Base-by-base conservation (phyloP, 345 rosid species). In the Lenwebbia sp. region DNA sequence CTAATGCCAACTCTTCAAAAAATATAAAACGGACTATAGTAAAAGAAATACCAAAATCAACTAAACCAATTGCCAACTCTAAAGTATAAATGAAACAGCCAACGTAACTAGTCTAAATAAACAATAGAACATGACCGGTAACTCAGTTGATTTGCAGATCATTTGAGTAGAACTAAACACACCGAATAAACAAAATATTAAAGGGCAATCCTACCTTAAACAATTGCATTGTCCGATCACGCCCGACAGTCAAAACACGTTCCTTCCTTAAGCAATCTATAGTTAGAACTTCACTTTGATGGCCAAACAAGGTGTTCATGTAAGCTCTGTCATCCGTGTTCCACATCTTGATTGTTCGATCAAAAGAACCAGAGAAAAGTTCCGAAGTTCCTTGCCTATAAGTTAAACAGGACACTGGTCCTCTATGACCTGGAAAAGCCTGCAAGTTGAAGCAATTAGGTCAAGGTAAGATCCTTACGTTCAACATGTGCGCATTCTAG, bases 281-380 rank as follows among this genome's bases (percentile, higher is more conserved):
- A 19, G 93, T 87, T 88, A 96, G 86, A 50, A 98, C 84, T 89
- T 98, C 99, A 92, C 92, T 94, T 86, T 95, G 96, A 88, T 95
- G 98, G 84, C 99, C 99, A 90, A 92, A 95, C 87, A 90, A 87
- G 52, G 98, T 95, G 58, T 54, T 90, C 84, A 98, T 89, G 85
- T 94, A 96, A 74, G 98, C 92, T 90, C 96, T 95, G 85, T 98
- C 99, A 85, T 95, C 99, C 15, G 84, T 94, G 87, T 96, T 98
- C 99, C 99, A 98, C 86, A 93, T 92, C 92, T 96, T 96, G 85
- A 94, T 88, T n/a, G 95, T 94, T 89, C 99, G 90, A 91, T 96
- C 99, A 91, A 91, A 98, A 81, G 99, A 98, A 91, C 99, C 99
- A 92, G 99, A 98, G 90, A 94, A 96, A 89, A 98, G 93, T 84